Evolutionary conservation across 495 filamentous ascomycete genomes (phyloP).

Genomic region (Hapsidospora chrysogenum): DNA sequence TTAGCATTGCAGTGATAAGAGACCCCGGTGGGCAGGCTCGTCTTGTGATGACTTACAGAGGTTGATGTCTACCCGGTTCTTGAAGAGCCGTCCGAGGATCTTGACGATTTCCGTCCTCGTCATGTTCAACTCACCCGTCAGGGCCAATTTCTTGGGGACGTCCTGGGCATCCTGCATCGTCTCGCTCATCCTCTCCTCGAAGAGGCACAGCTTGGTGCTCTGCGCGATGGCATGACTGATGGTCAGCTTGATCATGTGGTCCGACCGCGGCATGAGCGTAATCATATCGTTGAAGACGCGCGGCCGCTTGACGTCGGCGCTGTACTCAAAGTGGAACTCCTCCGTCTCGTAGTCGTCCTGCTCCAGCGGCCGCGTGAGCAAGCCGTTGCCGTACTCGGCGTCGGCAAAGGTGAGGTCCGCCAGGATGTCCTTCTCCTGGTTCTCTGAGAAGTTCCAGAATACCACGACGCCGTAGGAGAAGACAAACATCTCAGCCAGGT

Average conservation of each 20-base stretch:
- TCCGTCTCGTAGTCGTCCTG: conserved; percentile 93
- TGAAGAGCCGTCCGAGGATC: conserved; percentile 81
- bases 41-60: conserved; percentile 81
- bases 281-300: conserved; percentile 99
- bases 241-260: conserved; percentile 97
- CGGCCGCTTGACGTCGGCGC: conserved; percentile 62
- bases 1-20: no score
- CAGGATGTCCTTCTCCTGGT: conserved; percentile 90
- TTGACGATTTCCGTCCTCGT: conserved; percentile 79
- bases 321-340: conserved; percentile 98
- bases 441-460: conserved; percentile 95
- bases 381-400: conserved; percentile 33
- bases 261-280: conserved; percentile 67
- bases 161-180: conserved; percentile 90
- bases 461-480: conserved; percentile 97
- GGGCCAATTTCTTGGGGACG: conserved; percentile 71
- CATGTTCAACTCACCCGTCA: conserved; percentile 85
- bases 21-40: no score
- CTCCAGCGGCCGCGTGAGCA: conserved; percentile 53
- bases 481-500: conserved; percentile 92
- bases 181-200: conserved; percentile 89
- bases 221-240: conserved; percentile 96
- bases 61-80: conserved; percentile 91
- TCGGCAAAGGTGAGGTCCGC: conserved; percentile 89
- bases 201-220: conserved; percentile 91